These are phyloP conservation scores for Avicennia marina DNA, from an alignment of 257 asterid species.

Conservation along the genomic window DNA sequence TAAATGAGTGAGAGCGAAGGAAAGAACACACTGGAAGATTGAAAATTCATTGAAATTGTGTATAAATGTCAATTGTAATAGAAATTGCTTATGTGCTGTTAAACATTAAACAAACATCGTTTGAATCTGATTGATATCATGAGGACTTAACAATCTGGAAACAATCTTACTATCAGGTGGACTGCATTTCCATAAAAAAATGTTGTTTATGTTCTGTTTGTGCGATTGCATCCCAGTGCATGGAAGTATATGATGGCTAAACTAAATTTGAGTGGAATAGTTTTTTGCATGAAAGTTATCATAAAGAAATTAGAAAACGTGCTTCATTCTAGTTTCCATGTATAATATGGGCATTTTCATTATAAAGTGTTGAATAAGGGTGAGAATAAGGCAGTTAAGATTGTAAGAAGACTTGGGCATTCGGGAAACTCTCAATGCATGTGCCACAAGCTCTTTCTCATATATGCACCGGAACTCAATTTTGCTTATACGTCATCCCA, in stretches of 20 bases:
- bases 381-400: background rate
- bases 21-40: background rate
- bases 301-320: background rate
- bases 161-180: background rate
- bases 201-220: too few relatives aligned
- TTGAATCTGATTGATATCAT: too few relatives aligned
- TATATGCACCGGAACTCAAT: too few relatives aligned
- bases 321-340: background rate
- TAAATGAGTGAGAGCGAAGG: background rate
- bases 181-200: background rate
- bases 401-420: too few relatives aligned
- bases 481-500: too few relatives aligned
- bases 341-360: background rate
- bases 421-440: background rate
- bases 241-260: background rate
- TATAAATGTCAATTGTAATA: background rate
- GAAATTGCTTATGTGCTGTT: background rate
- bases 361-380: constrained; percentile 6
- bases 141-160: too few relatives aligned
- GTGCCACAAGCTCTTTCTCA: too few relatives aligned
- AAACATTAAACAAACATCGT: too few relatives aligned
- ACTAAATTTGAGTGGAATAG: background rate
- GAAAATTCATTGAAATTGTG: background rate
- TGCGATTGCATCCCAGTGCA: too few relatives aligned
- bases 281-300: background rate